These are phyloP conservation scores for Aphanomyces invadans DNA, from an alignment of 352 stramenopile species.

Conservation along the genomic window DNA sequence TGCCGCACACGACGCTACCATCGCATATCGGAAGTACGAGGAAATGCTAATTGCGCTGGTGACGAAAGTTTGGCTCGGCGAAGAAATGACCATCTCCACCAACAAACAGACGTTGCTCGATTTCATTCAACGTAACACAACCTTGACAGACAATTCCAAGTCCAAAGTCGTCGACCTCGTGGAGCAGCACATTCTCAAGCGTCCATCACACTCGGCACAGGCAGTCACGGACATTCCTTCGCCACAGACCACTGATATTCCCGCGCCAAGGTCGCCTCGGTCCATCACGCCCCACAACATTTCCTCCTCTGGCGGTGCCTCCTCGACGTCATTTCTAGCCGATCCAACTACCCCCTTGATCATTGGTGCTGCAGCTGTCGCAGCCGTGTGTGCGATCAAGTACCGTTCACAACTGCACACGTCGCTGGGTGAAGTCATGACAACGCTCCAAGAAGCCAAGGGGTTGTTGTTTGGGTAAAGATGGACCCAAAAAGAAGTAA, in stretches of 20 bases:
- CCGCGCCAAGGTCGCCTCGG: too few relatives aligned
- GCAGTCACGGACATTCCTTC: neutral
- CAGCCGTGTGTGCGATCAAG: slow-evolving; percentile 19
- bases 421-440: slow-evolving; percentile 7
- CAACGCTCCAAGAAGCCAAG: slow-evolving; percentile 11
- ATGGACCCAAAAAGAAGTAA: neutral
- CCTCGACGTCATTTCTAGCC: neutral
- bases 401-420: slow-evolving; percentile 23
- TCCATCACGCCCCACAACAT: neutral
- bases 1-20: neutral
- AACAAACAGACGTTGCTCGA: neutral
- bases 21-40: neutral
- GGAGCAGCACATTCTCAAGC: neutral
- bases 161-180: neutral
- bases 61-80: slow-evolving; percentile 11
- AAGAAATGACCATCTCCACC: neutral
- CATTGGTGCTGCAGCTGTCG: slow-evolving; percentile 16
- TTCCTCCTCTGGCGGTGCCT: neutral
- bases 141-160: neutral
- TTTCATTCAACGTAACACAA: neutral
- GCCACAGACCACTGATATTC: too few relatives aligned
- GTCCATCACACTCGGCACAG: neutral
- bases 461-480: slow-evolving; percentile 20
- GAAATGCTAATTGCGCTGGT: slow-evolving; percentile 8
- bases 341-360: slow-evolving; percentile 12